phyloP scores from a whole-genome alignment of 495 filamentous ascomycete species.

The Podospora tetraspora region DNA sequence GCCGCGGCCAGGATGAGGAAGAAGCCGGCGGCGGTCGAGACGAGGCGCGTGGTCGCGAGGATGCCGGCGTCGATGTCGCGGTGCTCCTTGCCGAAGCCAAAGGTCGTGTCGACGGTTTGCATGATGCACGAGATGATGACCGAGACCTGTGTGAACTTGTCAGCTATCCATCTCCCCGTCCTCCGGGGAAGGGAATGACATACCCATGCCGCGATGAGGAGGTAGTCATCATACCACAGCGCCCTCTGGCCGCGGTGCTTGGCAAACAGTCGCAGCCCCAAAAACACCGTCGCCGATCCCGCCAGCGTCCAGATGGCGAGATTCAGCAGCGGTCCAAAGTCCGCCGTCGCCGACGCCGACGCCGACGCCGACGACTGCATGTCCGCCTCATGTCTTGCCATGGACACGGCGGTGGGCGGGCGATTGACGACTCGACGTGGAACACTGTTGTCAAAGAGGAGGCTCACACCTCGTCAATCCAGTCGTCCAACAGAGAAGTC shows the following conservation, averaged over 20 bases:
- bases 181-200: neutral
- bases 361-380: neutral
- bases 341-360: neutral
- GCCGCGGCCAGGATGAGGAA: constrained; percentile 20
- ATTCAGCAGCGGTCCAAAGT: constrained; percentile 20
- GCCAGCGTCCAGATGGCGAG: constrained; percentile 19
- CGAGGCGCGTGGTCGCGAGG: constrained; percentile 7
- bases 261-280: constrained; percentile 21
- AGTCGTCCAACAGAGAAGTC: neutral
- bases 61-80: constrained; percentile 16
- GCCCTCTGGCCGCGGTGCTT: constrained; percentile 15
- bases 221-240: constrained; percentile 27
- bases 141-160: constrained; percentile 8
- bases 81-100: constrained; percentile 22
- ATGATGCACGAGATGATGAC: constrained; percentile 16
- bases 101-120: constrained; percentile 13
- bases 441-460: no score
- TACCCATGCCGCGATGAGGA: constrained; percentile 27
- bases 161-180: neutral
- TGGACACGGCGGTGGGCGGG: no score
- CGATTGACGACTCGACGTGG: no score
- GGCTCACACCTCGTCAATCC: no score
- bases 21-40: constrained; percentile 19
- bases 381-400: neutral
- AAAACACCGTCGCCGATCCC: constrained; percentile 20